Evolutionary conservation across 1,284 basidiomycete genomes (phyloP), one percentile per base, ranked within the genome.

Genomic region (Apiotrichum brassicae): DNA sequence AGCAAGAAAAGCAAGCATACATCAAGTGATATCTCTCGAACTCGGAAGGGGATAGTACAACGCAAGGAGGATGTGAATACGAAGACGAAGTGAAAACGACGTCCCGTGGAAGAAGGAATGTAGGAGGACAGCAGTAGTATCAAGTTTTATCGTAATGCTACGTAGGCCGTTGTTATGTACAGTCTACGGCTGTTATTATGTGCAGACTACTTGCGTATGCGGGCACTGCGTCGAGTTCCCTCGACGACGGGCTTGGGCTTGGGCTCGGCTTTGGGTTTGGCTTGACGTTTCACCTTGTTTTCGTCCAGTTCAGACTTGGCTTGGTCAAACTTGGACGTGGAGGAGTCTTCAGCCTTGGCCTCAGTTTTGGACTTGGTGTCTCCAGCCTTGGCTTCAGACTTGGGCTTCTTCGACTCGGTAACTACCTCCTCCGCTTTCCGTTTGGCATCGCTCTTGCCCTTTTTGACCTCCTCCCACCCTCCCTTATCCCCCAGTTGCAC

Each of bases 401-500:
- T 44, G 18, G 26, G 23, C 12, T 33, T 18, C 42, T n/a, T 33
- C n/a, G 25, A 23, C n/a, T 39, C 43, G 18, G 33, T 37, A 16
- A 33, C 24, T 45, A 28, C 43, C 19, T 48, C 8, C 36, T 30
- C 33, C 13, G 44, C 43, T 30, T 46, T 34, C 5, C 18, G 20
- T 23, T 41, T 43, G 19, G 22, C 30, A 14, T 38, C 19, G 38
- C 11, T 33, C n/a, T 33, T 39, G 19, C 43, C 43, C 22, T 30
- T 35, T 19, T 41, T 37, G 47, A 19, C 43, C 28, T 49, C 48
- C 26, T 53, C 50, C 19, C 49, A 79, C 1, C 77, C 77, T 1
- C 92, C 93, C 25, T 77, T 78, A 43, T 81, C 77, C 0, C 88
- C 86, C 43, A 97, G 70, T 40, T 74, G 60, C 11, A 76, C 68